phyloP scores from a whole-genome alignment of 1,139 yeast species.

The Blastobotrys malaysiensis region DNA sequence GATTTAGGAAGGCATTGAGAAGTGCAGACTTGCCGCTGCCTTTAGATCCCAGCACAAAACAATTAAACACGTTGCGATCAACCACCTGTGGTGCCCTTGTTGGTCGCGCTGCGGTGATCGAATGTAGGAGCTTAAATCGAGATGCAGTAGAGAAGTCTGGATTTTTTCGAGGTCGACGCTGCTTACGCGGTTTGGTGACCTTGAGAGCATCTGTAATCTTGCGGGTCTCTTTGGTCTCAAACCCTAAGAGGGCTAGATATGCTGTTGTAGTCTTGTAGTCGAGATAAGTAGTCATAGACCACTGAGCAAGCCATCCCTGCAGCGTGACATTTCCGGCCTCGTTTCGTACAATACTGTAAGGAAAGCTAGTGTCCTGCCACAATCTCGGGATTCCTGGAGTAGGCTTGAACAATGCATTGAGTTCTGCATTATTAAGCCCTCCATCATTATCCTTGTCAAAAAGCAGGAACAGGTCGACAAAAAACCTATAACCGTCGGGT shows the following conservation, averaged over 20 bases:
- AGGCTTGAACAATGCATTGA: constrained; percentile 64
- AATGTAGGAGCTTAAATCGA: constrained; percentile 4
- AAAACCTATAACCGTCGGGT: constrained; percentile 87
- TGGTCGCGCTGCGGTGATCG: neutral
- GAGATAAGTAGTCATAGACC: constrained; percentile 92
- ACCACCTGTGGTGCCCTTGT: constrained; percentile 42
- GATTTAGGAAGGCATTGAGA: constrained; percentile 71
- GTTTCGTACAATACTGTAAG: constrained; percentile 79
- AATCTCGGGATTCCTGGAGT: constrained; percentile 88
- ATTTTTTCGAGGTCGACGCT: constrained; percentile 47
- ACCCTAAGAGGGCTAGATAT: constrained; percentile 84
- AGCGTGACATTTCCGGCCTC: constrained; percentile 84
- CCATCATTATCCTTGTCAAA: constrained; percentile 96
- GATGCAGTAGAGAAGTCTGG: constrained; percentile 30
- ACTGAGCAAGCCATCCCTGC: constrained; percentile 98
- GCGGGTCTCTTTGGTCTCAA: constrained; percentile 44
- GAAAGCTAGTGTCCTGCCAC: constrained; percentile 85
- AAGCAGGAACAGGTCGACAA: constrained; percentile 79
- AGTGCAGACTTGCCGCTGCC: constrained; percentile 80
- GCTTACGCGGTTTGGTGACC: constrained; percentile 72
- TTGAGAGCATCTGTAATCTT: constrained; percentile 57
- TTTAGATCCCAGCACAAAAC: constrained; percentile 80
- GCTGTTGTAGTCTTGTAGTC: constrained; percentile 81
- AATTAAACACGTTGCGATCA: constrained; percentile 87
- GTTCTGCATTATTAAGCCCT: constrained; percentile 72